phyloP scores from a whole-genome alignment of 2,329 filamentous ascomycete genomes.

The Calonectria honghensis region DNA sequence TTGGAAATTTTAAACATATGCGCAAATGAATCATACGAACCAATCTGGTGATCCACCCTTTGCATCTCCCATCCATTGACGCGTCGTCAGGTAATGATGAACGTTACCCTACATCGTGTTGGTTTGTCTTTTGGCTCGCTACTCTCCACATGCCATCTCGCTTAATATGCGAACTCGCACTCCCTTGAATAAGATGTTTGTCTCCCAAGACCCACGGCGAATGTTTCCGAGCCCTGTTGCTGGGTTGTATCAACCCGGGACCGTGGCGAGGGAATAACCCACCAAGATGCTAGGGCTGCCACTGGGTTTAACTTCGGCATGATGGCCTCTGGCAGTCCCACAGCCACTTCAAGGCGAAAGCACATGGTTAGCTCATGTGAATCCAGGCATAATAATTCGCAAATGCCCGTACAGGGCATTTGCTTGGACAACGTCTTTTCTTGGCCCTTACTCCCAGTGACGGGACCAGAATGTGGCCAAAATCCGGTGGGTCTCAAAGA shows the following conservation, averaged over 20 bases:
- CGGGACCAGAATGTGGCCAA: conserved; percentile 32
- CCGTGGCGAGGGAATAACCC: conserved; percentile 28
- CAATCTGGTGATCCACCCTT: background rate
- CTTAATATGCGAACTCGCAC: conserved; percentile 31
- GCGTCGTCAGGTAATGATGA: background rate
- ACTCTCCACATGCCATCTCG: conserved; percentile 25
- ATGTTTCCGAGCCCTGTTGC: conserved; percentile 28
- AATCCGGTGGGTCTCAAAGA: conserved; percentile 18
- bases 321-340: background rate
- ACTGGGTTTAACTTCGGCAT: background rate
- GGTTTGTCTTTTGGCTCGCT: background rate
- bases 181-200: conserved; percentile 22
- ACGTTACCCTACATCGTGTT: conserved; percentile 22
- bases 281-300: conserved; percentile 6
- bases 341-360: background rate
- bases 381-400: conserved; percentile 17
- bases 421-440: background rate
- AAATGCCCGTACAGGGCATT: background rate
- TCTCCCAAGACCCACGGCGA: conserved; percentile 19
- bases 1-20: background rate
- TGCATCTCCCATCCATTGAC: background rate
- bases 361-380: conserved; percentile 17
- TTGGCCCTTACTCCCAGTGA: conserved; percentile 19
- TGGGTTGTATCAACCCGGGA: conserved; percentile 26
- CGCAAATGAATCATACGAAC: background rate